A percentile compares a stretch with the other conserved stretches of the same genome.
Conservation (phyloP, 1,284 basidiomycete species). For the Singerocomus rubriflavus region DNA sequence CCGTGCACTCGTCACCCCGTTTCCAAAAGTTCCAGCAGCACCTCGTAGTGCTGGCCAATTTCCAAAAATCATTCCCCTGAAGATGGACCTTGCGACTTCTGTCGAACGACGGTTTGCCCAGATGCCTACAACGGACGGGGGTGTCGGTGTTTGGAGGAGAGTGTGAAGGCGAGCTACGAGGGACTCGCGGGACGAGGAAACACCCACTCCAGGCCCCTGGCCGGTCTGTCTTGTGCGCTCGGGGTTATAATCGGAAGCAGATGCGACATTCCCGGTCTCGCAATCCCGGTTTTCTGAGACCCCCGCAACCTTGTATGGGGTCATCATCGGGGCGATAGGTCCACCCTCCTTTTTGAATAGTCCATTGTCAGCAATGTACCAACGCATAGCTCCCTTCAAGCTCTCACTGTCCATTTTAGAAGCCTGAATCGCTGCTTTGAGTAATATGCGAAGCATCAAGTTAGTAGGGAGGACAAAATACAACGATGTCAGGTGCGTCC, state of each 20-base stretch:
- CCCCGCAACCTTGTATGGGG: background rate
- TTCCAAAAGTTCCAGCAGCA: constrained; percentile 27
- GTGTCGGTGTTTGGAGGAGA: constrained; percentile 13
- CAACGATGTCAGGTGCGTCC: constrained; percentile 52
- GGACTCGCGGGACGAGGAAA: constrained; percentile 11
- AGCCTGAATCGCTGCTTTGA: constrained; percentile 56
- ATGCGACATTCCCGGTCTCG: background rate
- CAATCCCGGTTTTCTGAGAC: background rate
- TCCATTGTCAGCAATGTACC: constrained; percentile 25
- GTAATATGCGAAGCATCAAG: constrained; percentile 54
- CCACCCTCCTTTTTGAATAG: constrained; percentile 16
- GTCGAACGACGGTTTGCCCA: constrained; percentile 50
- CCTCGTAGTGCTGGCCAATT: constrained; percentile 42
- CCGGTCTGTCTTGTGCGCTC: background rate
- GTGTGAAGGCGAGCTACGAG: constrained; percentile 22
- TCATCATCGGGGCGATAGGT: constrained; percentile 16
- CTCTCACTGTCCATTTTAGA: constrained; percentile 46
- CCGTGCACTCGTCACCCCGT: constrained; percentile 26
- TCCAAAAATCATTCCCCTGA: constrained; percentile 48
- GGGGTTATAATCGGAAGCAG: background rate
- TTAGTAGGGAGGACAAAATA: constrained; percentile 56
- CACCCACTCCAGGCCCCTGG: background rate
- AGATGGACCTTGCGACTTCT: constrained; percentile 45
- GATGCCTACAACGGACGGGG: constrained; percentile 35
- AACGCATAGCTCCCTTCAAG: constrained; percentile 42